These are phyloP conservation scores for Salvia hispanica DNA, from an alignment of 257 asterid genomes.

Conservation along the genomic window DNA sequence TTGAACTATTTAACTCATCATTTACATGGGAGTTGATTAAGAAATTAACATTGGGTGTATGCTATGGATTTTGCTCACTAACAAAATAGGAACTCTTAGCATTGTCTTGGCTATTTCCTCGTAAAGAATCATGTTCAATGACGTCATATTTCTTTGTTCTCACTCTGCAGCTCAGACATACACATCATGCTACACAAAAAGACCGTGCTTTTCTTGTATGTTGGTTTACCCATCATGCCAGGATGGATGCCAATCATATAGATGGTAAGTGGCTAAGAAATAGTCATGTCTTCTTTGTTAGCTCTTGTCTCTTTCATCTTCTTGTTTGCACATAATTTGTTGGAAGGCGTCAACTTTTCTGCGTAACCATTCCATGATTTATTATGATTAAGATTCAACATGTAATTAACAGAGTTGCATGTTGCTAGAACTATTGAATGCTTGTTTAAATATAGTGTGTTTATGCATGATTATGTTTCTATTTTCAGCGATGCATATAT, in stretches of 20 bases:
- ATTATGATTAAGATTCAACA: background rate
- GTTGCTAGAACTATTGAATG: background rate
- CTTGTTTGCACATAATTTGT: background rate
- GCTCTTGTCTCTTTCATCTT: background rate
- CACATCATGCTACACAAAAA: slow-evolving; percentile 44
- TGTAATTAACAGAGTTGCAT: background rate
- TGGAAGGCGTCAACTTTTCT: background rate
- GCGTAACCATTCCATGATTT: background rate
- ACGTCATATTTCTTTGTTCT: slow-evolving; percentile 11
- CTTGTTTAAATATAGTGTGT: background rate
- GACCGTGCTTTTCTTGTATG: slow-evolving; percentile 48
- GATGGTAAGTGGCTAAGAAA: slow-evolving; percentile 49
- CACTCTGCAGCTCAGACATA: slow-evolving; percentile 56
- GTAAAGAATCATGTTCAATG: slow-evolving; percentile 9
- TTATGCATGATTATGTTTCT: background rate
- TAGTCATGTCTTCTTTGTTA: slow-evolving; percentile 11
- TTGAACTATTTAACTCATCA: background rate
- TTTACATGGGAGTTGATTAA: background rate
- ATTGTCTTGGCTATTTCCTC: slow-evolving; percentile 13
- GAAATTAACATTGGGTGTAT: background rate
- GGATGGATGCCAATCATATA: slow-evolving; percentile 49
- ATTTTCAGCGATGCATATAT: background rate
- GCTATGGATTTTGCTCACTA: background rate
- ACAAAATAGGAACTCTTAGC: background rate
- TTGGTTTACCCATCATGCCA: slow-evolving; percentile 51